Percentiles rank a stretch among this genome's conserved stretches.
These are phyloP conservation scores for Ceratocystiopsis brevicomis DNA, from an alignment of 2,329 filamentous ascomycete species.

Conservation along the genomic window DNA sequence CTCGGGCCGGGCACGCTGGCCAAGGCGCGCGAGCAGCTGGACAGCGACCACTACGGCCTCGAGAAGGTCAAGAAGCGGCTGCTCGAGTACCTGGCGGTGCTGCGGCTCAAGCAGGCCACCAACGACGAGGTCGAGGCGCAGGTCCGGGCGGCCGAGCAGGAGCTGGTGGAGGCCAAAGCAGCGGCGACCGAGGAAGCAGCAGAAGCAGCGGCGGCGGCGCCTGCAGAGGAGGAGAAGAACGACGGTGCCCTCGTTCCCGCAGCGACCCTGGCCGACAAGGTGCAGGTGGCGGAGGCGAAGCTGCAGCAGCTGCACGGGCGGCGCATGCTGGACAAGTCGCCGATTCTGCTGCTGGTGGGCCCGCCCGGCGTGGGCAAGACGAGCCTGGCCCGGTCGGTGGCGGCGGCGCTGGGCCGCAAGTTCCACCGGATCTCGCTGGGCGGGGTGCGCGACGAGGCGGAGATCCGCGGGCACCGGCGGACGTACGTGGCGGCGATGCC, in stretches of 20 bases:
- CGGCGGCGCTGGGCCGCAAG: slow-evolving; percentile 77
- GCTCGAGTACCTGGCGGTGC: slow-evolving; percentile 87
- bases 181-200: slow-evolving; percentile 7
- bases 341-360: slow-evolving; percentile 80
- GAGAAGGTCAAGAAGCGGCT: slow-evolving; percentile 95
- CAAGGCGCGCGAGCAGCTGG: slow-evolving; percentile 70
- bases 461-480: slow-evolving; percentile 83
- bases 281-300: slow-evolving; percentile 36
- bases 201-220: slow-evolving; percentile 5
- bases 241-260: slow-evolving; percentile 6
- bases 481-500: slow-evolving; percentile 99
- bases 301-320: slow-evolving; percentile 61
- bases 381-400: slow-evolving; percentile 80
- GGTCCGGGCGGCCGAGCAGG: slow-evolving; percentile 47
- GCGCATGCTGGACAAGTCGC: slow-evolving; percentile 83
- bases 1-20: slow-evolving; percentile 64
- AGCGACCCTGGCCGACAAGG: slow-evolving; percentile 14
- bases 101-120: slow-evolving; percentile 80
- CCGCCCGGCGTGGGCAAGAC: slow-evolving; percentile 95
- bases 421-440: slow-evolving; percentile 95
- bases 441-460: slow-evolving; percentile 87
- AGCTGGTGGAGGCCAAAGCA: slow-evolving; percentile 26
- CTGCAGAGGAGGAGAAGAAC: slow-evolving; percentile 13
- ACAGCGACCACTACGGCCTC: slow-evolving; percentile 89
- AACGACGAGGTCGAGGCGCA: slow-evolving; percentile 69